Evolutionary conservation across 2,329 filamentous ascomycete genomes (phyloP).

Genomic region (Cladosporium sp.): DNA sequence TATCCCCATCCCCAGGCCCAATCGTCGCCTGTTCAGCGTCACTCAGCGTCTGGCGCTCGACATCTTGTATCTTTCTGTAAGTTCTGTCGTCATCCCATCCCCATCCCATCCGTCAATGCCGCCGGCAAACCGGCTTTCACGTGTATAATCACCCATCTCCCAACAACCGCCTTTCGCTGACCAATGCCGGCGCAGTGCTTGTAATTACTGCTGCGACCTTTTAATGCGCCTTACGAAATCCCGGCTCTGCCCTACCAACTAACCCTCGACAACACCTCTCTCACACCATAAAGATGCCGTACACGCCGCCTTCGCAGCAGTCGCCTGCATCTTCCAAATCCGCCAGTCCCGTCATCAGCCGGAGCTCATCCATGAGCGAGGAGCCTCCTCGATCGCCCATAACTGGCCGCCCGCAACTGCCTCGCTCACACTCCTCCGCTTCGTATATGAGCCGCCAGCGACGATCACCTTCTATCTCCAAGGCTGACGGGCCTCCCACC

Average conservation of each 20-base stretch:
- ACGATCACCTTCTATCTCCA: constrained; percentile 51
- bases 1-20: constrained; percentile 14
- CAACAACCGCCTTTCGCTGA: constrained; percentile 6
- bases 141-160: neutral
- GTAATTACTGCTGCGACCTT: constrained; percentile 13
- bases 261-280: constrained; percentile 20
- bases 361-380: constrained; percentile 48
- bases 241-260: constrained; percentile 31
- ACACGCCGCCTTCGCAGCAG: constrained; percentile 72
- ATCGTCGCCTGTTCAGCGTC: constrained; percentile 13
- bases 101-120: neutral
- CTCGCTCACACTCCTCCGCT: constrained; percentile 55
- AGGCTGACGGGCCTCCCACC: constrained; percentile 28
- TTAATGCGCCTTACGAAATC: constrained; percentile 42
- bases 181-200: constrained; percentile 11
- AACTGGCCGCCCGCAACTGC: constrained; percentile 44
- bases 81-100: constrained; percentile 14
- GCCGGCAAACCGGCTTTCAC: no score
- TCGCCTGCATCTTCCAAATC: constrained; percentile 56
- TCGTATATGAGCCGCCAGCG: constrained; percentile 60
- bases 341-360: constrained; percentile 47
- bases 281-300: constrained; percentile 66
- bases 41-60: constrained; percentile 15
- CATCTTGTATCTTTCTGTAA: constrained; percentile 30
- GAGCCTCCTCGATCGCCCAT: constrained; percentile 32